These are phyloP conservation scores for Phytomonas francai DNA, from an alignment of 208 protist genomes.

Conservation along the genomic window DNA sequence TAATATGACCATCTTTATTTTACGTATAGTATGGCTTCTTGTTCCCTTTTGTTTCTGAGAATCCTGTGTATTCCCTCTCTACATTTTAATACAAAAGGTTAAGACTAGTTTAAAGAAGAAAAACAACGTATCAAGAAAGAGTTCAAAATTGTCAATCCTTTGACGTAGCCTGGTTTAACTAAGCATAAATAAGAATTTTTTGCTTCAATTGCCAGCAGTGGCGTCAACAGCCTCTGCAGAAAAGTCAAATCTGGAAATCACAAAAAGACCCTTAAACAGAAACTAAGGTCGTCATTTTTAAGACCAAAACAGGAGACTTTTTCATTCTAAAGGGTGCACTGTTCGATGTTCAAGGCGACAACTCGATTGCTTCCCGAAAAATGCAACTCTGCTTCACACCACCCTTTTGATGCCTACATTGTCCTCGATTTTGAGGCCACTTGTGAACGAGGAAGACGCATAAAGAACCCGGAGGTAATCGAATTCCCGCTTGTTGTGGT, in stretches of 20 bases:
- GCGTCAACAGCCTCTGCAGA: not conserved
- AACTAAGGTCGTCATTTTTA: not conserved
- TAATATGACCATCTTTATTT: too few species aligned
- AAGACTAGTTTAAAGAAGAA: not conserved
- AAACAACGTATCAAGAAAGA: not conserved
- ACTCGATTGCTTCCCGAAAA: not conserved
- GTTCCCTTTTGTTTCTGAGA: too few species aligned
- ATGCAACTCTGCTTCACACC: not conserved
- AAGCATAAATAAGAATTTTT: not conserved
- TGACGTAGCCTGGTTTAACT: not conserved
- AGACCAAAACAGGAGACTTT: not conserved
- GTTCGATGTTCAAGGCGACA: not conserved
- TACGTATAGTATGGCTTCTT: too few species aligned
- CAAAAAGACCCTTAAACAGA: not conserved
- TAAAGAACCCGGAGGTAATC: slow-evolving; percentile 67
- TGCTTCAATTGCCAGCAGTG: not conserved
- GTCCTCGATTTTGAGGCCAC: slow-evolving; percentile 95
- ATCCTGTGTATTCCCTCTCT: not conserved
- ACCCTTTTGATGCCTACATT: slow-evolving; percentile 53
- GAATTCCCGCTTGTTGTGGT: slow-evolving; percentile 86
- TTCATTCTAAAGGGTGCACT: not conserved
- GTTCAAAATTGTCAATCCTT: not conserved
- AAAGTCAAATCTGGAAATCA: not conserved
- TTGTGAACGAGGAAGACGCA: slow-evolving; percentile 45
- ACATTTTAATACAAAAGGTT: not conserved